Percentiles rank a stretch among this genome's conserved stretches.
Evolutionary conservation across 805 yeast species (phyloP).

Genomic region (Kodamaea hsintzibuensis): DNA sequence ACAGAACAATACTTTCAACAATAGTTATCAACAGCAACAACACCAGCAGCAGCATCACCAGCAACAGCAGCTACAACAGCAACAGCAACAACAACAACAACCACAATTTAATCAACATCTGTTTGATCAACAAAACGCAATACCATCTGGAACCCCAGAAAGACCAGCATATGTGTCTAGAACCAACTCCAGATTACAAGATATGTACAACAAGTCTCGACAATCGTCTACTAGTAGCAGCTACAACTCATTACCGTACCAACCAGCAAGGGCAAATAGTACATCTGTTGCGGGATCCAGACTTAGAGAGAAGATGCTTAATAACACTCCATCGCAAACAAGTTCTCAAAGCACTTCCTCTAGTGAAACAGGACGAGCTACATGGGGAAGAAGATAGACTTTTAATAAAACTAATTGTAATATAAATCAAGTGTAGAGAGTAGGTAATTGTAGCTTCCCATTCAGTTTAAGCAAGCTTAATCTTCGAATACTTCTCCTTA

Average conservation of each 20-base stretch:
- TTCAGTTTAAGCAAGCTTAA: neutral
- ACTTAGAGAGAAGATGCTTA: conserved; percentile 31
- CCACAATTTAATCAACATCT: neutral
- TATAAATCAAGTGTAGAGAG: neutral
- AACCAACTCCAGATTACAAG: conserved; percentile 37
- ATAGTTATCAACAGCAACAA: conserved; percentile 11
- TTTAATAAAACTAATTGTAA: neutral
- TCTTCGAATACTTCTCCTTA: neutral
- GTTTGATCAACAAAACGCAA: neutral
- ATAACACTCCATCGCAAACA: conserved; percentile 12
- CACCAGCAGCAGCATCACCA: conserved; percentile 11
- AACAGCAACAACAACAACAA: conserved; percentile 10
- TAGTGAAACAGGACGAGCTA: conserved; percentile 17
- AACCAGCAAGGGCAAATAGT: conserved; percentile 26
- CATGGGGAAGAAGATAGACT: conserved; percentile 25
- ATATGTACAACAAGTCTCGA: conserved; percentile 40
- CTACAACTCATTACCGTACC: conserved; percentile 21
- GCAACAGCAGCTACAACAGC: conserved; percentile 6
- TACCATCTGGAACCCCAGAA: conserved; percentile 4
- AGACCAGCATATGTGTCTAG: conserved; percentile 28
- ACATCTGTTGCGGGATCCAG: conserved; percentile 25
- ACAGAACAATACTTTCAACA: conserved; percentile 12
- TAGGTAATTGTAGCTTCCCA: no score
- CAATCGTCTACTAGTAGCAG: conserved; percentile 40
- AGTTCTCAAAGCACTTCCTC: conserved; percentile 8